These are phyloP conservation scores for Yamadazyma aaseri DNA, from an alignment of 1,139 yeast species.

Conservation along the genomic window DNA sequence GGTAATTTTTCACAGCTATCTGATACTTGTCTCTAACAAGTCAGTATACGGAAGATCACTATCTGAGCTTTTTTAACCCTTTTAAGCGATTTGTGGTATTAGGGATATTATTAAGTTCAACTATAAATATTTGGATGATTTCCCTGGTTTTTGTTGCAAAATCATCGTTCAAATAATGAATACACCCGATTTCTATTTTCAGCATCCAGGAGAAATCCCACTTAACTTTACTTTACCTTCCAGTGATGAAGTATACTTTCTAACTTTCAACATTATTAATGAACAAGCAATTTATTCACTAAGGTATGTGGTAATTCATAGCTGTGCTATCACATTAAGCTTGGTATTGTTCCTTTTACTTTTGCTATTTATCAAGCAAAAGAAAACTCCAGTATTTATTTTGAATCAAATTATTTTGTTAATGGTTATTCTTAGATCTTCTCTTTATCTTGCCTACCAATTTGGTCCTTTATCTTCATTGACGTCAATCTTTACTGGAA, in stretches of 20 bases:
- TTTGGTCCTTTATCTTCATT: slow-evolving; percentile 51
- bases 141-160: too few relatives aligned
- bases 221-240: slow-evolving; percentile 21
- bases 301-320: slow-evolving; percentile 18
- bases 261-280: slow-evolving; percentile 17
- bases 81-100: background rate
- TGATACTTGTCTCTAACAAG: too few relatives aligned
- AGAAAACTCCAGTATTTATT: slow-evolving; percentile 64
- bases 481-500: slow-evolving; percentile 51
- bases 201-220: slow-evolving; percentile 16
- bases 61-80: background rate
- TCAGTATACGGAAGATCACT: too few relatives aligned
- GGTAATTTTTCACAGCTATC: slow-evolving; percentile 10
- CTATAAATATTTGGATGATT: too few relatives aligned
- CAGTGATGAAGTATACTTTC: slow-evolving; percentile 6
- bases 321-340: slow-evolving; percentile 30
- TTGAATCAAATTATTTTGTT: slow-evolving; percentile 62
- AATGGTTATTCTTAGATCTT: slow-evolving; percentile 55
- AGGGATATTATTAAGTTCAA: too few relatives aligned
- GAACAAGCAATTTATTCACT: slow-evolving; percentile 9
- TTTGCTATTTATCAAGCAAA: slow-evolving; percentile 44
- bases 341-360: slow-evolving; percentile 23
- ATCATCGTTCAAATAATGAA: too few relatives aligned
- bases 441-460: slow-evolving; percentile 54
- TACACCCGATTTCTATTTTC: background rate